These are phyloP conservation scores for Poa annua DNA, from an alignment of 176 grass and related monocot genomes.

Conservation along the genomic window DNA sequence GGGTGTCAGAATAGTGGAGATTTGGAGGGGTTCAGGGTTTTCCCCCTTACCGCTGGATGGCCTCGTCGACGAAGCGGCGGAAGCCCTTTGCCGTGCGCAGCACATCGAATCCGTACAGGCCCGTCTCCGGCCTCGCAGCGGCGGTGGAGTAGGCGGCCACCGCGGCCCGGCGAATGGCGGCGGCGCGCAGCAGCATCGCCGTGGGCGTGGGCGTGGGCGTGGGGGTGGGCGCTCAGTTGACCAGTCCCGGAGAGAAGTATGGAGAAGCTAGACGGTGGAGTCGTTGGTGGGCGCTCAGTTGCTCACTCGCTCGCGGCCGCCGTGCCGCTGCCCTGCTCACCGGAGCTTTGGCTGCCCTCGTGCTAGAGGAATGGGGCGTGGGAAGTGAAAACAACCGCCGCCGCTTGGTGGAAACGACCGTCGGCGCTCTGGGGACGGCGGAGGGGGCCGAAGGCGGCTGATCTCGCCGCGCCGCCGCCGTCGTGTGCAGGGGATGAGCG, in stretches of 20 bases:
- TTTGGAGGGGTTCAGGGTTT: neutral
- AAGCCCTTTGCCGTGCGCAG: constrained; percentile 84
- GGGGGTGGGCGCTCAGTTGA: constrained; percentile 1
- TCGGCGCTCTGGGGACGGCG: neutral
- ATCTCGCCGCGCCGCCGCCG: constrained; percentile 19
- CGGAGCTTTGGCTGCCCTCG: constrained; percentile 29
- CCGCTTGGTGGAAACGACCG: neutral
- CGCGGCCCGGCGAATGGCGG: constrained; percentile 38
- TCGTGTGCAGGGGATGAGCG: neutral
- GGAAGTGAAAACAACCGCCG: neutral
- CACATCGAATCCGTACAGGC: constrained; percentile 72
- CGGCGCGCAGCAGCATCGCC: constrained; percentile 39
- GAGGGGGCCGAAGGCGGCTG: constrained; percentile 18
- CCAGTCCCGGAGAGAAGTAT: neutral
- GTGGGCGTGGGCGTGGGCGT: no score
- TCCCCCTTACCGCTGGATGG: constrained; percentile 55
- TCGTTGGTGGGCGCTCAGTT: constrained; percentile 3
- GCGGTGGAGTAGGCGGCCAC: constrained; percentile 38
- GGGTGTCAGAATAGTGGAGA: neutral
- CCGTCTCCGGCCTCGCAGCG: constrained; percentile 45
- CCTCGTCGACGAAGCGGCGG: constrained; percentile 84
- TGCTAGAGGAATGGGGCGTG: neutral
- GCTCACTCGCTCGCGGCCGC: neutral
- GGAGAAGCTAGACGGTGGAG: no score
- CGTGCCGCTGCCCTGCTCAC: constrained; percentile 3